Conservation (phyloP, 2,329 filamentous ascomycete species). For the Dactylella cylindrospora region DNA sequence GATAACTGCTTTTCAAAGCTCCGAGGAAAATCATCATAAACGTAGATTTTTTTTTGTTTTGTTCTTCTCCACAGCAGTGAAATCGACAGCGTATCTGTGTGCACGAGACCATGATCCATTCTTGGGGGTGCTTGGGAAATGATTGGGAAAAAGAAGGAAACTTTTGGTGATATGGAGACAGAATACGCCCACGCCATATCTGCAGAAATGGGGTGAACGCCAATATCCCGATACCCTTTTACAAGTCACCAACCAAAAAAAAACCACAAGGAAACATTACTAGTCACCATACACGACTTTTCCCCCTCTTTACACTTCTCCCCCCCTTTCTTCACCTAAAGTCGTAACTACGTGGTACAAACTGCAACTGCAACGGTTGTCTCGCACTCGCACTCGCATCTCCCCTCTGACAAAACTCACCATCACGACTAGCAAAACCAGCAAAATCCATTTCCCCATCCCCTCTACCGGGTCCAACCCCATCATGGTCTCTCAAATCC, state of each 20-base stretch:
- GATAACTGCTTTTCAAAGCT: too few species aligned
- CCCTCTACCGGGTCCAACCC: not conserved
- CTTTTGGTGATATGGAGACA: not conserved
- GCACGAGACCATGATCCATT: constrained; percentile 28
- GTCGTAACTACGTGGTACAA: constrained; percentile 10
- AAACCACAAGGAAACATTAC: too few species aligned
- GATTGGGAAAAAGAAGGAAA: not conserved
- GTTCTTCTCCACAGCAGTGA: not conserved
- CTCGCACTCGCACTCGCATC: constrained; percentile 1
- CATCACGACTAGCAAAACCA: not conserved
- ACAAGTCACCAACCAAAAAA: too few species aligned
- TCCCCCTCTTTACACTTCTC: not conserved
- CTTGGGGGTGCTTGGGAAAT: constrained; percentile 10
- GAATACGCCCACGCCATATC: constrained; percentile 22
- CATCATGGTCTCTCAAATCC: constrained; percentile 20
- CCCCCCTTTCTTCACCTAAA: constrained; percentile 13
- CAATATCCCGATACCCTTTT: constrained; percentile 21
- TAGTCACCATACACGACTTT: constrained; percentile 6
- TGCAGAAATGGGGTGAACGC: constrained; percentile 25
- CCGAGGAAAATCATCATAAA: too few species aligned
- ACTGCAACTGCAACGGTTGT: constrained; percentile 18
- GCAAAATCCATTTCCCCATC: not conserved
- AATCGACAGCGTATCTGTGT: constrained; percentile 1
- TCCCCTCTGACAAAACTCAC: not conserved
- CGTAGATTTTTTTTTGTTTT: not conserved